Conservation (phyloP, 495 filamentous ascomycete genomes). For the Hypoxylon fragiforme region DNA sequence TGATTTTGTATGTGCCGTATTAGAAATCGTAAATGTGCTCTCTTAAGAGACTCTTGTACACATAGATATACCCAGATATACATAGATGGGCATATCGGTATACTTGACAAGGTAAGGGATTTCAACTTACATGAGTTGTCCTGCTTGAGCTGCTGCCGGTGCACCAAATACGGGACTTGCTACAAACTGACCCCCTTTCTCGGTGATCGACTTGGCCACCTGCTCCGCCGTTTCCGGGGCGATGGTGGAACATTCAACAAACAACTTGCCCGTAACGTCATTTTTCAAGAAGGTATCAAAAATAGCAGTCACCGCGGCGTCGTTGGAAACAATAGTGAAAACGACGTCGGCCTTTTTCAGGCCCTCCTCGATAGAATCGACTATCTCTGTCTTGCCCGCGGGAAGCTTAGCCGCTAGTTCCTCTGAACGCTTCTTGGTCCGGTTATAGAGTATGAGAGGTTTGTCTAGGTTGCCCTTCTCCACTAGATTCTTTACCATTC, state of each 20-base stretch:
- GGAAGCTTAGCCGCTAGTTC: conserved; percentile 59
- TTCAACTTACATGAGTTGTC: conserved; percentile 57
- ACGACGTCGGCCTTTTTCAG: conserved; percentile 73
- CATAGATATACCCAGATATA: too few relatives aligned
- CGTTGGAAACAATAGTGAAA: conserved; percentile 83
- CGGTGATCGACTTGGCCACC: conserved; percentile 57
- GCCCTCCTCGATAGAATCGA: conserved; percentile 64
- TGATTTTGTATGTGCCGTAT: too few relatives aligned
- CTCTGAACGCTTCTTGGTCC: conserved; percentile 62
- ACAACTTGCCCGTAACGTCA: conserved; percentile 67
- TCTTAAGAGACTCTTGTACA: too few relatives aligned
- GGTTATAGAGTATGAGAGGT: conserved; percentile 79
- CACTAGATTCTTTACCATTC: conserved; percentile 83
- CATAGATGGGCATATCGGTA: too few relatives aligned
- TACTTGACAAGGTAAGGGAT: too few relatives aligned
- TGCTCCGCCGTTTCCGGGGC: conserved; percentile 78
- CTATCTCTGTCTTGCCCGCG: conserved; percentile 61
- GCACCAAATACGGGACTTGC: conserved; percentile 84
- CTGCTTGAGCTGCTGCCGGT: conserved; percentile 75
- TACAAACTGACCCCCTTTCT: conserved; percentile 70
- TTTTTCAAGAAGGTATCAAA: conserved; percentile 57
- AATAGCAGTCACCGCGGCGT: conserved; percentile 65
- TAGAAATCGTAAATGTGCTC: too few relatives aligned
- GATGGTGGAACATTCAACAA: conserved; percentile 87
- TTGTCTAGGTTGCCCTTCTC: conserved; percentile 70